These are phyloP conservation scores for Diphasiastrum complanatum DNA, from an alignment of 83 land plant genomes.

Conservation along the genomic window DNA sequence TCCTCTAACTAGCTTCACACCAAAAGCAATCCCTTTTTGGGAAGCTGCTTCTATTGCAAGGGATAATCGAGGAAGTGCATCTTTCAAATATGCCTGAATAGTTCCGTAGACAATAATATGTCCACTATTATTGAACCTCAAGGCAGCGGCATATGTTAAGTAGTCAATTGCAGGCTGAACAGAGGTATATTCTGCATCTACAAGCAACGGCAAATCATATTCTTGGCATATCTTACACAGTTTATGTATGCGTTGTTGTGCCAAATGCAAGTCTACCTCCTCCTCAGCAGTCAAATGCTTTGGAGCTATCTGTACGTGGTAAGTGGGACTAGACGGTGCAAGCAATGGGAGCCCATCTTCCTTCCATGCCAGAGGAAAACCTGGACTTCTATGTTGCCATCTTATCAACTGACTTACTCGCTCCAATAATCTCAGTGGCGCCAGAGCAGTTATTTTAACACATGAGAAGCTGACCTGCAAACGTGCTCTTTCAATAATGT, in stretches of 20 bases:
- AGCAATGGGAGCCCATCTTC: constrained; percentile 47
- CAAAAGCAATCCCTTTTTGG: constrained; percentile 46
- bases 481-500: too few species aligned
- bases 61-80: constrained; percentile 52
- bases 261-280: constrained; percentile 45
- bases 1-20: constrained; percentile 78
- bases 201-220: constrained; percentile 43
- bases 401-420: constrained; percentile 54
- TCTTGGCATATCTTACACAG: constrained; percentile 43
- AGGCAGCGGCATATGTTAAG: constrained; percentile 48
- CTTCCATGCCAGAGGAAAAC: constrained; percentile 64
- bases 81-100: constrained; percentile 75
- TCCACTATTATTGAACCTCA: constrained; percentile 33
- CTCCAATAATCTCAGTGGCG: constrained; percentile 51
- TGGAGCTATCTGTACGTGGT: constrained; percentile 56
- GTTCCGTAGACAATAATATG: constrained; percentile 59
- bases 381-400: constrained; percentile 62
- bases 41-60: constrained; percentile 40
- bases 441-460: constrained; percentile 73
- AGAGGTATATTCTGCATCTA: constrained; percentile 75
- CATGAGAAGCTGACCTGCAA: constrained; percentile 66
- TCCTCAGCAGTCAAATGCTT: constrained; percentile 52
- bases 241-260: constrained; percentile 40
- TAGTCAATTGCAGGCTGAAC: constrained; percentile 87
- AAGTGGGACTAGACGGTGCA: constrained; percentile 56